Conservation (phyloP, 1,284 basidiomycete species). For the Cutaneotrichosporon sp. region DNA sequence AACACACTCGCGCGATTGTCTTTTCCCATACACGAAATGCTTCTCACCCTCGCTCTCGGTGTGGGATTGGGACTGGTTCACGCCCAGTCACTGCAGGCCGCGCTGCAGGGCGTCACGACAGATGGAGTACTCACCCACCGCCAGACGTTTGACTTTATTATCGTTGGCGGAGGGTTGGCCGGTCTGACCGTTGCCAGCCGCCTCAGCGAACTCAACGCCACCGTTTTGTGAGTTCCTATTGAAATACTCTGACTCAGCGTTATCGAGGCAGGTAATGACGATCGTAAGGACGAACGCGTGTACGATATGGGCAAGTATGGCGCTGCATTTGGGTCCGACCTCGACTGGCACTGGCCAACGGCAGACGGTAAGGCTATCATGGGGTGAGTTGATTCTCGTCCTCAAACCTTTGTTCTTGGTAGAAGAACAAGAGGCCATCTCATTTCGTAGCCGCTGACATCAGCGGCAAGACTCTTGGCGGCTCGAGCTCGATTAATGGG, state of each 20-base stretch:
- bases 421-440: no score
- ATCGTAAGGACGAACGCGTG: constrained; percentile 26
- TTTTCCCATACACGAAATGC: no score
- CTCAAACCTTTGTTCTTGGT: no score
- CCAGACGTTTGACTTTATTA: constrained; percentile 19
- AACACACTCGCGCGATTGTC: no score
- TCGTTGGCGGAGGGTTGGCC: constrained; percentile 21
- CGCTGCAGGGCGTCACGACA: constrained; percentile 6
- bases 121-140: not conserved
- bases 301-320: constrained; percentile 26
- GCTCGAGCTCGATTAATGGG: constrained; percentile 34
- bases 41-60: not conserved
- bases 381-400: constrained; percentile 15
- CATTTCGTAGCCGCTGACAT: not conserved
- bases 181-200: constrained; percentile 20
- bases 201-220: constrained; percentile 16
- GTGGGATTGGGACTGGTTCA: not conserved
- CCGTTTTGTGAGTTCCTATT: constrained; percentile 9
- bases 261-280: constrained; percentile 33
- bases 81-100: not conserved
- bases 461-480: constrained; percentile 28
- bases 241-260: constrained; percentile 17
- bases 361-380: constrained; percentile 25
- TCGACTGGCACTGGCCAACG: constrained; percentile 27
- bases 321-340: constrained; percentile 23